Conservation (phyloP, 2,329 filamentous ascomycete species). For the Xylaria sp. region DNA sequence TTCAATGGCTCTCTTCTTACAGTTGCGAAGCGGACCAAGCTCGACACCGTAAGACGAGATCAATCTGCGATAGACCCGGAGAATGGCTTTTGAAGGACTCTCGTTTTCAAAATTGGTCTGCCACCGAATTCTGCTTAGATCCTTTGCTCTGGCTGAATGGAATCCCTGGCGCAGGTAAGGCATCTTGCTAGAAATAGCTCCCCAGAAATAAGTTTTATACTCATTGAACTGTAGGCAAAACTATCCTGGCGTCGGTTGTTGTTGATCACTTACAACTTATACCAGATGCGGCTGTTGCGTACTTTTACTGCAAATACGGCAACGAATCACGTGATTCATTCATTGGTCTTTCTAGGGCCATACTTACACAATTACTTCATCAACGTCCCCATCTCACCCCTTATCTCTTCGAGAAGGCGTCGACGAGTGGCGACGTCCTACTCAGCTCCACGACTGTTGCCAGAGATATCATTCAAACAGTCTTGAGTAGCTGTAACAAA, state of each 20-base stretch:
- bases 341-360: constrained; percentile 38
- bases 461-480: constrained; percentile 40
- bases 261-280: constrained; percentile 40
- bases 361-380: constrained; percentile 45
- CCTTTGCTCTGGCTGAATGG: constrained; percentile 47
- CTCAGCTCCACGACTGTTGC: constrained; percentile 32
- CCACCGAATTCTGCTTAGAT: constrained; percentile 22
- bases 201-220: neutral
- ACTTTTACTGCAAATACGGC: constrained; percentile 48
- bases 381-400: constrained; percentile 39
- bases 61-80: constrained; percentile 30
- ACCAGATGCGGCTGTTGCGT: constrained; percentile 34
- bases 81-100: constrained; percentile 41
- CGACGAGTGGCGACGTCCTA: constrained; percentile 37
- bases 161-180: constrained; percentile 47
- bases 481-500: constrained; percentile 35
- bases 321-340: constrained; percentile 42
- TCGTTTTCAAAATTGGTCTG: constrained; percentile 35
- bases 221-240: constrained; percentile 27
- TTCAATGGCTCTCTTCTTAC: constrained; percentile 30
- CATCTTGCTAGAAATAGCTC: neutral
- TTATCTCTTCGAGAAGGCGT: constrained; percentile 43
- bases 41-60: constrained; percentile 17
- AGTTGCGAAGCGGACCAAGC: constrained; percentile 19
- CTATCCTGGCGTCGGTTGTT: constrained; percentile 46